Conservation (phyloP, 139 green algal species). For the Astrephomene gubernaculifera region DNA sequence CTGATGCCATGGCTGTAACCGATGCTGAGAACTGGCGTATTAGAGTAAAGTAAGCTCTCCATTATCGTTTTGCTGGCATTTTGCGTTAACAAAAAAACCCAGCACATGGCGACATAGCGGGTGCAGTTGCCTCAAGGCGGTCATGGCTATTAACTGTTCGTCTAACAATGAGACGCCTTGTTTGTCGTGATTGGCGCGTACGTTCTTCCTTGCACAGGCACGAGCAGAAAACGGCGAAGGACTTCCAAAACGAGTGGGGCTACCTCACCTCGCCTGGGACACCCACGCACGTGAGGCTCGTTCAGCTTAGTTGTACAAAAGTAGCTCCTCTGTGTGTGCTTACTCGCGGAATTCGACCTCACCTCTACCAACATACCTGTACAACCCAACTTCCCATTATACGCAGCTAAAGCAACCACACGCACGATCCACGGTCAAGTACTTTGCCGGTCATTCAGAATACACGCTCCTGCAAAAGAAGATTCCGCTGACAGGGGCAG, state of each 20-base stretch:
- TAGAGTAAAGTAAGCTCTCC: not conserved
- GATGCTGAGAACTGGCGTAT: constrained; percentile 36
- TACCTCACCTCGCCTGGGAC: not conserved
- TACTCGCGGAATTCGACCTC: no score
- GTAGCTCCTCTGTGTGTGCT: not conserved
- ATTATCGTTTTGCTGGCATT: no score
- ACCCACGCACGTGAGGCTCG: constrained; percentile 7
- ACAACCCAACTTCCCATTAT: not conserved
- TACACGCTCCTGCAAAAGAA: constrained; percentile 34
- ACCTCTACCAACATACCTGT: no score
- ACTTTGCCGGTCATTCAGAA: not conserved
- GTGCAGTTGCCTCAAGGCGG: no score
- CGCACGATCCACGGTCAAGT: constrained; percentile 19
- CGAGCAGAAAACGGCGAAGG: constrained; percentile 3
- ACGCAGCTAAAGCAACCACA: constrained; percentile 20
- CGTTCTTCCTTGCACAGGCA: no score
- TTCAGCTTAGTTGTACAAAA: not conserved
- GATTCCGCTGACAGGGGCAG: constrained; percentile 5
- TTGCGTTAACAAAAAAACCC: no score
- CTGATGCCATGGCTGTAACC: constrained; percentile 1
- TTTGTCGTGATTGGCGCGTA: no score
- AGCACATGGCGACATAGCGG: no score
- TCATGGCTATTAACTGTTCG: not conserved
- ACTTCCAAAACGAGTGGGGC: constrained; percentile 1
- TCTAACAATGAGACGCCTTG: no score